Conservation (phyloP, 352 stramenopile genomes). For the Globisporangium parvum region DNA sequence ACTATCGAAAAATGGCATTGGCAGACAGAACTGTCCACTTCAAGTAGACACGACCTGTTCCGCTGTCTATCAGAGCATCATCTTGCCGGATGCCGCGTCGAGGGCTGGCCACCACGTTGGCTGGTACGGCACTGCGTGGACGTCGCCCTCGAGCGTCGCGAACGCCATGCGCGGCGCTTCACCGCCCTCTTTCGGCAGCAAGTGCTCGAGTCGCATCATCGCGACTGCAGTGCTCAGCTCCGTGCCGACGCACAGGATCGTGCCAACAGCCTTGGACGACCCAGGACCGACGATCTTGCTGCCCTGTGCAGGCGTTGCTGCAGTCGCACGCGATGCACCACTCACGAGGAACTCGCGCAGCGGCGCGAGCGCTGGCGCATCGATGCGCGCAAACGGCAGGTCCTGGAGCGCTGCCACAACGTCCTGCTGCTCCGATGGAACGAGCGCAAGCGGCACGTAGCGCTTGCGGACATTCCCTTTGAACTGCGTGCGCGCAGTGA, state of each 20-base stretch:
- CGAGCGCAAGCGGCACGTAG: slow-evolving; percentile 63
- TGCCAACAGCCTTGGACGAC: slow-evolving; percentile 56
- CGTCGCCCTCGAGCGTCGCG: slow-evolving; percentile 53
- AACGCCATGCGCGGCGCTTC: slow-evolving; percentile 46
- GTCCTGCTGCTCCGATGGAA: slow-evolving; percentile 43
- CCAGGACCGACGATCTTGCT: slow-evolving; percentile 48
- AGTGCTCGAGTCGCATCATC: slow-evolving; percentile 75
- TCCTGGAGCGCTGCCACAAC: slow-evolving; percentile 43
- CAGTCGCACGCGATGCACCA: slow-evolving; percentile 20
- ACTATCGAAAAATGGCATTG: no score
- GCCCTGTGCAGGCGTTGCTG: slow-evolving; percentile 23
- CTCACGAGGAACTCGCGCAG: slow-evolving; percentile 44
- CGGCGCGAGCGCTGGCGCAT: slow-evolving; percentile 23
- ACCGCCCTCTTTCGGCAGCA: slow-evolving; percentile 42
- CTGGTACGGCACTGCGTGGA: slow-evolving; percentile 65
- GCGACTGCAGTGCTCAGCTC: slow-evolving; percentile 47
- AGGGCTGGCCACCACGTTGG: slow-evolving; percentile 70
- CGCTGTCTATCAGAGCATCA: slow-evolving; percentile 30
- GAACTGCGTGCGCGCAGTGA: slow-evolving; percentile 92
- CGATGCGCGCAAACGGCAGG: slow-evolving; percentile 55
- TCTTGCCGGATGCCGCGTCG: slow-evolving; percentile 71
- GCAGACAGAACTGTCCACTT: no score
- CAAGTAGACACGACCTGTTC: no score
- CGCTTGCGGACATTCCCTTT: slow-evolving; percentile 86
- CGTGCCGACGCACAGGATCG: slow-evolving; percentile 29